phyloP scores from a whole-genome alignment of 768 basidiomycete species.

The Pseudohyphozyma bogoriensis region DNA sequence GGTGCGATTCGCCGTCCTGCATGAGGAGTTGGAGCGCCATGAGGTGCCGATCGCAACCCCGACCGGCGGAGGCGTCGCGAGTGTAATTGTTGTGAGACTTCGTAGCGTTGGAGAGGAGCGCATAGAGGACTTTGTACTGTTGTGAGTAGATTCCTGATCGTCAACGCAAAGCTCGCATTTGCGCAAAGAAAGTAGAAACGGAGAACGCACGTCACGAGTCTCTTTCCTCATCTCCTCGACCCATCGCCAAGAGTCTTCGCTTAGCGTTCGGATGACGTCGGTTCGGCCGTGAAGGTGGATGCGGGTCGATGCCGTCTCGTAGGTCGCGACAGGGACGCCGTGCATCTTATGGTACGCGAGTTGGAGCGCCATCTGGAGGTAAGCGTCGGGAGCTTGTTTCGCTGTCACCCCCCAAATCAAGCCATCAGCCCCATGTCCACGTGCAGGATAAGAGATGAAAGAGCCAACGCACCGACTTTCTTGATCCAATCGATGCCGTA shows the following conservation, averaged over 20 bases:
- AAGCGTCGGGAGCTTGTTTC: conserved; percentile 63
- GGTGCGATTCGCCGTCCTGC: conserved; percentile 47
- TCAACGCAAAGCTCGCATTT: too few species aligned
- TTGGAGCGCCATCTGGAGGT: conserved; percentile 82
- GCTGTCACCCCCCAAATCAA: conserved; percentile 37
- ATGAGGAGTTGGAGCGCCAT: conserved; percentile 67
- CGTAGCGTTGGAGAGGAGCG: conserved; percentile 57
- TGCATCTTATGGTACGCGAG: conserved; percentile 78
- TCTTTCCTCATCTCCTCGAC: conserved; percentile 62
- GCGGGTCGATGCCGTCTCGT: conserved; percentile 83
- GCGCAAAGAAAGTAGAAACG: too few species aligned
- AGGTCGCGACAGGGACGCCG: conserved; percentile 70
- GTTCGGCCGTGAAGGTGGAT: conserved; percentile 79
- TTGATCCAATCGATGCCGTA: conserved; percentile 87
- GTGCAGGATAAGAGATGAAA: not conserved
- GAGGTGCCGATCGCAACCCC: conserved; percentile 83
- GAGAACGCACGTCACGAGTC: conserved; percentile 31
- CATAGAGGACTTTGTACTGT: conserved; percentile 41
- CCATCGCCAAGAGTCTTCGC: conserved; percentile 63
- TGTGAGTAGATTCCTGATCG: too few species aligned
- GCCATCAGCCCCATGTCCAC: not conserved
- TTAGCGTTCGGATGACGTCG: conserved; percentile 72
- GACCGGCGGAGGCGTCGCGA: conserved; percentile 65
- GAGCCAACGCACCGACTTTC: conserved; percentile 49
- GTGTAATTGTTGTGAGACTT: conserved; percentile 61